These are phyloP conservation scores for Entophlyctis helioformis DNA, from an alignment of 192 early-diverging fungal genomes.

Conservation along the genomic window DNA sequence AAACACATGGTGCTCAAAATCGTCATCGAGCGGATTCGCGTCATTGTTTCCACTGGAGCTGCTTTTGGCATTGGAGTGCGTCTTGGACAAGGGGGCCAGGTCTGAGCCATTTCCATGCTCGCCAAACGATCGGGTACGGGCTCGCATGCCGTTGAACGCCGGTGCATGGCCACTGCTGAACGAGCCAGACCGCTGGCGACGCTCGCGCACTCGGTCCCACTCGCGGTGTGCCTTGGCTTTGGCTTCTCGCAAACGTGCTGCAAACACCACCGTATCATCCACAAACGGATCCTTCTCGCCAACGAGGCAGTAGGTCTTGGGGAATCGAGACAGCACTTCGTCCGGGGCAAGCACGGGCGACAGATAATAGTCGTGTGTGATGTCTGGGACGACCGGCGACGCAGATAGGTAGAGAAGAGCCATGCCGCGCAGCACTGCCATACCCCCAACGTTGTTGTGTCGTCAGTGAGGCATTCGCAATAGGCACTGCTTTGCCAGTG, in stretches of 20 bases:
- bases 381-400: slow-evolving; percentile 58
- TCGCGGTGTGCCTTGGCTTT: slow-evolving; percentile 47
- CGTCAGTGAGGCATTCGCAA: too few relatives aligned
- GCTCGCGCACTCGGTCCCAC: slow-evolving; percentile 24
- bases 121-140: neutral
- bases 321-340: slow-evolving; percentile 75
- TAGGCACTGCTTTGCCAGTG: too few relatives aligned
- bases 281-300: slow-evolving; percentile 97
- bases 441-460: too few relatives aligned
- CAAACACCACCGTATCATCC: slow-evolving; percentile 90
- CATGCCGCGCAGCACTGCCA: slow-evolving; percentile 54
- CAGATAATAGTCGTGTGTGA: slow-evolving; percentile 71
- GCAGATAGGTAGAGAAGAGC: slow-evolving; percentile 75
- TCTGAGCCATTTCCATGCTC: slow-evolving; percentile 3
- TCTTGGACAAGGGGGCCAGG: too few relatives aligned
- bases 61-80: too few relatives aligned
- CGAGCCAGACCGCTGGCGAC: neutral
- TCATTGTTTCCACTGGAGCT: too few relatives aligned
- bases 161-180: neutral
- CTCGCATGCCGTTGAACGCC: too few relatives aligned
- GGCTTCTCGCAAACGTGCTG: slow-evolving; percentile 71
- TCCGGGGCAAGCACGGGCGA: slow-evolving; percentile 79
- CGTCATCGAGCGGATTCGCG: too few relatives aligned
- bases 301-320: slow-evolving; percentile 78
- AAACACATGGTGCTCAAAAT: slow-evolving; percentile 26